Conservation (phyloP, 257 asterid genomes). For the Rauvolfia tetraphylla region DNA sequence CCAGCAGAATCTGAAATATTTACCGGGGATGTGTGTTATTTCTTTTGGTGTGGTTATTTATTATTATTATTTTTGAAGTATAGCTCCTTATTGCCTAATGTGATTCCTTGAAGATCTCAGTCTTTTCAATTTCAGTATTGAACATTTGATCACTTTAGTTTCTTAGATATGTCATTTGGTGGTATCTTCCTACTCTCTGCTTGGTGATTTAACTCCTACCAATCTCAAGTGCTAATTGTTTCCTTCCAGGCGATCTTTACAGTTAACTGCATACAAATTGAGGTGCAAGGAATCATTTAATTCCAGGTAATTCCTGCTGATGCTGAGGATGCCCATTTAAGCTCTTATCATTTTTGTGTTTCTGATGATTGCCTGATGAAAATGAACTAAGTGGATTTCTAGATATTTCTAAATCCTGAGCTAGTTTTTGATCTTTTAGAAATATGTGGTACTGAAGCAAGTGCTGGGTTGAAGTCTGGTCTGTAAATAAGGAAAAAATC, state of each 20-base stretch:
- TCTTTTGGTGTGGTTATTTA: too few species aligned
- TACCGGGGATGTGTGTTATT: too few species aligned
- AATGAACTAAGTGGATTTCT: neutral
- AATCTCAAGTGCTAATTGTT: constrained; percentile 16
- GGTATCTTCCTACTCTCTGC: neutral
- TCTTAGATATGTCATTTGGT: neutral
- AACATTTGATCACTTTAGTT: too few species aligned
- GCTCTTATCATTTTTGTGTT: constrained; percentile 2
- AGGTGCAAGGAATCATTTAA: constrained; percentile 60
- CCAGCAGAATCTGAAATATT: too few species aligned
- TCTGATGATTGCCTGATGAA: neutral
- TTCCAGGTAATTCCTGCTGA: constrained; percentile 32
- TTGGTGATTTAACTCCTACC: constrained; percentile 17
- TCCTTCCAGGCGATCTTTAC: constrained; percentile 65
- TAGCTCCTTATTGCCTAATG: too few species aligned
- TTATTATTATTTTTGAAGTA: too few species aligned
- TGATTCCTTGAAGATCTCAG: too few species aligned
- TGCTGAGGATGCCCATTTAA: neutral
- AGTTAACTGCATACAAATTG: constrained; percentile 58
- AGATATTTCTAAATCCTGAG: neutral
- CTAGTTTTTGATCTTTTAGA: constrained; percentile 1
- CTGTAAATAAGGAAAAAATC: too few species aligned
- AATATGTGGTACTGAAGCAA: too few species aligned
- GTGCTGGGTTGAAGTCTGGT: too few species aligned
- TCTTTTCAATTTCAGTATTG: too few species aligned